phyloP scores from a whole-genome alignment of 805 yeast species.

The Lipomyces kockii region DNA sequence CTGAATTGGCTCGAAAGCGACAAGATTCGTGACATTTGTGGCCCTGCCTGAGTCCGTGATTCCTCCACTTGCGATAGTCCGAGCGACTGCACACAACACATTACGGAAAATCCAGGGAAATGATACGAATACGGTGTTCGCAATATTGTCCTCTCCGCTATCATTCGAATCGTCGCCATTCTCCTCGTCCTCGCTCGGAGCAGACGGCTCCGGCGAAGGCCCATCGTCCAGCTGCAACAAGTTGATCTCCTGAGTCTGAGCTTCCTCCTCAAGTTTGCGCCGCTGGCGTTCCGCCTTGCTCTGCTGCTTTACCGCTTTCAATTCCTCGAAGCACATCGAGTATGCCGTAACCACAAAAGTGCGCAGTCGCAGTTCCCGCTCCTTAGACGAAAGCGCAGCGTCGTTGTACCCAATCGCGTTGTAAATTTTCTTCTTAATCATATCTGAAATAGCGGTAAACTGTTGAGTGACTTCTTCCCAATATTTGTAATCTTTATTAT shows the following conservation, averaged over 20 bases:
- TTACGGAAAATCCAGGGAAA: constrained; percentile 6
- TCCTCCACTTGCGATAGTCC: not conserved
- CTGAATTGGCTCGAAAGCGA: not conserved
- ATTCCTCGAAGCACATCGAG: not conserved
- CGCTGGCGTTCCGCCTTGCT: not conserved
- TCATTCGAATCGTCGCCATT: not conserved
- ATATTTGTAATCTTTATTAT: constrained; percentile 3
- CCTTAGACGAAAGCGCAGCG: not conserved
- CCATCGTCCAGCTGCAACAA: not conserved
- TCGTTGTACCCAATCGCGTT: not conserved
- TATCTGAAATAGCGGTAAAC: not conserved
- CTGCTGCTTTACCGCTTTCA: not conserved
- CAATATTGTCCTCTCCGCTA: not conserved
- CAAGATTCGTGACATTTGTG: not conserved
- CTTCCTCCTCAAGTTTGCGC: not conserved
- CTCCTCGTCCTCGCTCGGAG: not conserved
- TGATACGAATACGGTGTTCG: not conserved
- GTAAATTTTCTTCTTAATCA: not conserved
- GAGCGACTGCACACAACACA: not conserved
- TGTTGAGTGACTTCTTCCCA: constrained; percentile 9
- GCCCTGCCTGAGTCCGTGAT: not conserved
- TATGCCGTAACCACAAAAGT: not conserved
- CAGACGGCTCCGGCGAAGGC: not conserved
- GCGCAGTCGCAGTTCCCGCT: not conserved
- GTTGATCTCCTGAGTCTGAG: not conserved